Percentiles rank a stretch among this genome's conserved stretches.
Evolutionary conservation across 805 yeast genomes (phyloP).

Genomic region (Lipomyces anomalus): DNA sequence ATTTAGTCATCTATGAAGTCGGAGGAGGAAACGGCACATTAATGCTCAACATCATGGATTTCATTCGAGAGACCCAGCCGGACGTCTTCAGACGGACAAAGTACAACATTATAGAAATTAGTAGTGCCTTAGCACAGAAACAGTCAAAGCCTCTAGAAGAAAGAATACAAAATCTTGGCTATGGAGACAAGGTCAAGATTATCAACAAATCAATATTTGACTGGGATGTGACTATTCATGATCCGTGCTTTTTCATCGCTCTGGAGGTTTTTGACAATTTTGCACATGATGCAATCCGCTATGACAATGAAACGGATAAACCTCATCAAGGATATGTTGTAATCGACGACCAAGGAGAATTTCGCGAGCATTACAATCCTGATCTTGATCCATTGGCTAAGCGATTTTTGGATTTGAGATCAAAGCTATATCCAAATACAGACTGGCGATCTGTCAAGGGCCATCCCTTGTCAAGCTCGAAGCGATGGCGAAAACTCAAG

Average conservation of each 20-base stretch:
- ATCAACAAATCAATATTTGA: slow-evolving; percentile 71
- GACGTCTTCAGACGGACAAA: slow-evolving; percentile 64
- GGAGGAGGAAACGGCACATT: slow-evolving; percentile 90
- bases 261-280: slow-evolving; percentile 80
- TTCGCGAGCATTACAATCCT: slow-evolving; percentile 54
- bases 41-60: slow-evolving; percentile 69
- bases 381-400: slow-evolving; percentile 36
- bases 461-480: slow-evolving; percentile 59
- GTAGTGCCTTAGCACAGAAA: slow-evolving; percentile 53
- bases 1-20: slow-evolving; percentile 73
- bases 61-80: slow-evolving; percentile 55
- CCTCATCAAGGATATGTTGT: slow-evolving; percentile 77
- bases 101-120: slow-evolving; percentile 69
- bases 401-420: slow-evolving; percentile 52
- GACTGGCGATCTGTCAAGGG: slow-evolving; percentile 32
- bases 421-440: slow-evolving; percentile 28
- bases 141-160: slow-evolving; percentile 40
- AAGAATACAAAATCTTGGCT: slow-evolving; percentile 40
- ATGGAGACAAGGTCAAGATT: slow-evolving; percentile 52
- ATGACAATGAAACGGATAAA: slow-evolving; percentile 58
- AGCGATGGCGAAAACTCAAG: slow-evolving; percentile 38
- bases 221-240: slow-evolving; percentile 47
- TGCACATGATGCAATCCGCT: slow-evolving; percentile 73
- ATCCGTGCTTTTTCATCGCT: slow-evolving; percentile 70
- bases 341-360: slow-evolving; percentile 66